Percentiles rank a stretch among this genome's conserved stretches.
Evolutionary conservation across 768 basidiomycete genomes (phyloP).

Genomic region (Russula foetens): DNA sequence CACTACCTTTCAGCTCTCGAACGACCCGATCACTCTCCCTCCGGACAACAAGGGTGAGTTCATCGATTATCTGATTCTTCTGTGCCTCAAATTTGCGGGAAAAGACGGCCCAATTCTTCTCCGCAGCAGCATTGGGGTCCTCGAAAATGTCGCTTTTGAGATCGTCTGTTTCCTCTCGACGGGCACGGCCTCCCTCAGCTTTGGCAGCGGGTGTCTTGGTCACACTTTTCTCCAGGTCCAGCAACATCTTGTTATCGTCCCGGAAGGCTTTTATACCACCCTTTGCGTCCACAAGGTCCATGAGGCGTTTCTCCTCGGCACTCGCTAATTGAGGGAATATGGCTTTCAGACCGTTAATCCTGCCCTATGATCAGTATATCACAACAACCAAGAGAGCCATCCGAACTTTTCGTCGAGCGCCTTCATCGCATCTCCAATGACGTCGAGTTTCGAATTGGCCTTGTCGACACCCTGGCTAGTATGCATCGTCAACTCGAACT

Average conservation of each 20-base stretch:
- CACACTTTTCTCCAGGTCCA: conserved; percentile 19
- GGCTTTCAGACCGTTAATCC: conserved; percentile 16
- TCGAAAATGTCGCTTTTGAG: conserved; percentile 20
- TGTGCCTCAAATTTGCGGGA: conserved; percentile 22
- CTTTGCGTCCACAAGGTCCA: conserved; percentile 15
- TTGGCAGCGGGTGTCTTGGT: not conserved
- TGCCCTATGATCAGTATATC: too few species aligned
- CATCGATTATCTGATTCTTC: conserved; percentile 13
- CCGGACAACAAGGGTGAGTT: conserved; percentile 15
- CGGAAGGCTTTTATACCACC: conserved; percentile 21
- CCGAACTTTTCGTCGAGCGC: conserved; percentile 19
- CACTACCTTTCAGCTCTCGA: conserved; percentile 19
- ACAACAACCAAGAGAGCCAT: not conserved
- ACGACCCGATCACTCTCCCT: conserved; percentile 18
- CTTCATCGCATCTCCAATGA: not conserved
- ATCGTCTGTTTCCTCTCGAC: not conserved
- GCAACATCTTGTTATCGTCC: conserved; percentile 19
- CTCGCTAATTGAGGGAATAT: conserved; percentile 12
- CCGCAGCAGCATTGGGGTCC: conserved; percentile 19
- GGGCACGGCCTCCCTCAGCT: not conserved
- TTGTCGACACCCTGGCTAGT: conserved; percentile 17
- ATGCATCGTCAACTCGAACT: conserved; percentile 27
- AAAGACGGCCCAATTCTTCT: conserved; percentile 18
- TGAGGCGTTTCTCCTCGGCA: conserved; percentile 14
- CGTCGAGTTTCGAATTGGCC: conserved; percentile 10